These are phyloP conservation scores for Microbotryum saponariae DNA, from an alignment of 1,284 basidiomycete genomes.

Conservation along the genomic window DNA sequence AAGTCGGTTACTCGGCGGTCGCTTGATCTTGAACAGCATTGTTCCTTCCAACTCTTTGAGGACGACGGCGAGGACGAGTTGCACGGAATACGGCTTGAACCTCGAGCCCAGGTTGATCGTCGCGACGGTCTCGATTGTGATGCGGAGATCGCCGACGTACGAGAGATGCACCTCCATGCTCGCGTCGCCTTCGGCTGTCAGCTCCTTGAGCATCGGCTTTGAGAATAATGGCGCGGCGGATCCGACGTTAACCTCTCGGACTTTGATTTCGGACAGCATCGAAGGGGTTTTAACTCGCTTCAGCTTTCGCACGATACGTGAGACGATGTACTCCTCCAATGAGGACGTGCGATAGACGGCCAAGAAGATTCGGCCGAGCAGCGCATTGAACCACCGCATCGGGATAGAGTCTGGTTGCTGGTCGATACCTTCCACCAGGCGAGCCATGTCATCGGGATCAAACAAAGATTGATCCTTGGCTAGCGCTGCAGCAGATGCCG, in stretches of 20 bases:
- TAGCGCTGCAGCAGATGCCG: slow-evolving; percentile 19
- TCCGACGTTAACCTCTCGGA: slow-evolving; percentile 84
- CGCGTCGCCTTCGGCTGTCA: slow-evolving; percentile 85
- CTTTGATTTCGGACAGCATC: slow-evolving; percentile 75
- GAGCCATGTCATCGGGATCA: slow-evolving; percentile 68
- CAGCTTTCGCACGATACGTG: slow-evolving; percentile 85
- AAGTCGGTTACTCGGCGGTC: slow-evolving; percentile 88
- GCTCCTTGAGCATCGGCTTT: slow-evolving; percentile 95
- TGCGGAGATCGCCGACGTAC: slow-evolving; percentile 78
- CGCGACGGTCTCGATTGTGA: slow-evolving; percentile 80
- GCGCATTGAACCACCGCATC: slow-evolving; percentile 91
- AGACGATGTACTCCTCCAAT: slow-evolving; percentile 59
- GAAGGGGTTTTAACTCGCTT: slow-evolving; percentile 78
- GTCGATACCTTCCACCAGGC: slow-evolving; percentile 75
- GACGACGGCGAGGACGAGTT: slow-evolving; percentile 74
- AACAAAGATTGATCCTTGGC: slow-evolving; percentile 52
- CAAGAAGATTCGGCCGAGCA: slow-evolving; percentile 86
- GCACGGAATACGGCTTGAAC: slow-evolving; percentile 78
- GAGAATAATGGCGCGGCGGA: slow-evolving; percentile 63
- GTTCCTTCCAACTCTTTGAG: slow-evolving; percentile 85
- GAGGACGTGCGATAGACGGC: slow-evolving; percentile 57
- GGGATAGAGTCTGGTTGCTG: slow-evolving; percentile 89
- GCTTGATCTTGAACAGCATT: slow-evolving; percentile 78
- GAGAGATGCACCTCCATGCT: slow-evolving; percentile 75
- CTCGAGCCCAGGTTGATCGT: slow-evolving; percentile 53